Conservation (phyloP, 805 yeast genomes). For the Barnettozyma sucrosica region DNA sequence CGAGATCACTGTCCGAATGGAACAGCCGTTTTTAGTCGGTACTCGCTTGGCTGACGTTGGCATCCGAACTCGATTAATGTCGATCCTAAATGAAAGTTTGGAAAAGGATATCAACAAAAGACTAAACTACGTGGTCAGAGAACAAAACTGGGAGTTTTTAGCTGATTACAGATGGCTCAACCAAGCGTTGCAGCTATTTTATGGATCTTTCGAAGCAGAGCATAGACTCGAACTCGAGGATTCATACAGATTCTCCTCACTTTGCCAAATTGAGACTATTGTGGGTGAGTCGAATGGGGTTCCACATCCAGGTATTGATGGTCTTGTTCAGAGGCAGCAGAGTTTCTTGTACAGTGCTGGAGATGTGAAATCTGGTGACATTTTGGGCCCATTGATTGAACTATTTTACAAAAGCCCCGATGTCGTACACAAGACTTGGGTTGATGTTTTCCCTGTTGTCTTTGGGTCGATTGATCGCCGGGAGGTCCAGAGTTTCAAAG, state of each 20-base stretch:
- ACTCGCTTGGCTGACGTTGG: constrained; percentile 74
- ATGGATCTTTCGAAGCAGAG: constrained; percentile 63
- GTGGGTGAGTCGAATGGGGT: constrained; percentile 20
- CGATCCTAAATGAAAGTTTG: constrained; percentile 68
- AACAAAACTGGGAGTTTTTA: constrained; percentile 94
- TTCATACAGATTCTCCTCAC: constrained; percentile 49
- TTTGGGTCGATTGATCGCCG: constrained; percentile 69
- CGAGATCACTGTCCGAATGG: constrained; percentile 91
- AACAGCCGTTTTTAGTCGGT: constrained; percentile 93
- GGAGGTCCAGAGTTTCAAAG: constrained; percentile 79
- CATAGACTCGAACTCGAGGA: constrained; percentile 40
- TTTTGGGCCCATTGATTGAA: constrained; percentile 69
- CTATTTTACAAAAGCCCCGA: constrained; percentile 77
- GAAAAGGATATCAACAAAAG: constrained; percentile 76
- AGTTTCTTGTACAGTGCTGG: constrained; percentile 25
- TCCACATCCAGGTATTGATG: constrained; percentile 24
- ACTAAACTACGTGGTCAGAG: constrained; percentile 79
- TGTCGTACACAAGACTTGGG: constrained; percentile 80
- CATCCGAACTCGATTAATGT: constrained; percentile 73
- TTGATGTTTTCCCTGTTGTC: constrained; percentile 73
- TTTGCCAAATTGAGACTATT: constrained; percentile 34
- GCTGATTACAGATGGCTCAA: constrained; percentile 94
- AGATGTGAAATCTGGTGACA: constrained; percentile 47
- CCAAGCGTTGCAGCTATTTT: constrained; percentile 83
- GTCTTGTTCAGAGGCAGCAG: constrained; percentile 31